Conservation (phyloP, 2,329 filamentous ascomycete genomes). For the Sclerotiophoma versabilis region DNA sequence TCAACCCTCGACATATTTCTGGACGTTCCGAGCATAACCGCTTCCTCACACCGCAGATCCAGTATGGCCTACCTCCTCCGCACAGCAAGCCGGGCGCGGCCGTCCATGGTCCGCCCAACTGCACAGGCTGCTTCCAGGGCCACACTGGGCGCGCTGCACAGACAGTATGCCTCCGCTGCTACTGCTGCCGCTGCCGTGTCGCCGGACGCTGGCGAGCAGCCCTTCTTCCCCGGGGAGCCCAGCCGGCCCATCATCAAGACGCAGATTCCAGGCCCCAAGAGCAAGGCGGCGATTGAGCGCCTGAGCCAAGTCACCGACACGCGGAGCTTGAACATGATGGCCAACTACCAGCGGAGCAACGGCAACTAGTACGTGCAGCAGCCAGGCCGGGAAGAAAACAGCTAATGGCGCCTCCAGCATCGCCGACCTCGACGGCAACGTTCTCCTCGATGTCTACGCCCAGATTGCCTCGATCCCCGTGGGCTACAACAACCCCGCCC, state of each 20-base stretch:
- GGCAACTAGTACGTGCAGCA: conserved; percentile 72
- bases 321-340: conserved; percentile 73
- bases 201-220: conserved; percentile 49
- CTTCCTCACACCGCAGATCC: not conserved
- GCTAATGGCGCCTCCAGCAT: conserved; percentile 51
- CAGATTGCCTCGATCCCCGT: conserved; percentile 93
- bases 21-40: not conserved
- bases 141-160: conserved; percentile 30
- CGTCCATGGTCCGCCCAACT: conserved; percentile 23
- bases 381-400: too few species aligned
- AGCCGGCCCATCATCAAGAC: conserved; percentile 62
- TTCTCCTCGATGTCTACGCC: conserved; percentile 79
- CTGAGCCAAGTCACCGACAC: conserved; percentile 85
- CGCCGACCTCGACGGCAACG: conserved; percentile 73
- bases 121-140: conserved; percentile 22
- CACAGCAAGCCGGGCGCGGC: conserved; percentile 27
- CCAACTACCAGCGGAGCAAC: conserved; percentile 47
- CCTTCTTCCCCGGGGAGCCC: conserved; percentile 67
- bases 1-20: conserved; percentile 5
- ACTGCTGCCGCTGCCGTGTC: conserved; percentile 41
- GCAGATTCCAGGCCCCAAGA: conserved; percentile 77
- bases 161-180: conserved; percentile 44
- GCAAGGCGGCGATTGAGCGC: conserved; percentile 71
- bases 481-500: conserved; percentile 87
- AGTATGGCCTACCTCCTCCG: conserved; percentile 46